Conservation (phyloP, 371 early-diverging fungal genomes). For the Circinella umbellata region DNA sequence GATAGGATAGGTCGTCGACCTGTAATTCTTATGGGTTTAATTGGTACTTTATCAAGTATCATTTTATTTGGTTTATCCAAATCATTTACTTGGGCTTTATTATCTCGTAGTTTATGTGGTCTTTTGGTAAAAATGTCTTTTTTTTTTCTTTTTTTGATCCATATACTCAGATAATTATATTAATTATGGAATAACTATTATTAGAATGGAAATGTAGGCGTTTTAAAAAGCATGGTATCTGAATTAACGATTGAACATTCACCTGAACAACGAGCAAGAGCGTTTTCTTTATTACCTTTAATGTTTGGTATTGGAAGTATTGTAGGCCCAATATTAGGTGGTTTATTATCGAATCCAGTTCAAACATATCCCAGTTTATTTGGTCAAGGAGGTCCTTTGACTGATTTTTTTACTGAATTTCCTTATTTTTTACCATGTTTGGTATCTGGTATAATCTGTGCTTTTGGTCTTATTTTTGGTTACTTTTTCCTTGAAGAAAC, state of each 20-base stretch:
- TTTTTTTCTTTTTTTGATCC: too few species aligned
- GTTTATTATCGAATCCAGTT: constrained; percentile 79
- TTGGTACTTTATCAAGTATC: constrained; percentile 73
- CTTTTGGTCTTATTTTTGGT: constrained; percentile 70
- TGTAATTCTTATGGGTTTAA: constrained; percentile 80
- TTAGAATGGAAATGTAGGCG: constrained; percentile 78
- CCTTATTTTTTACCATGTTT: constrained; percentile 91
- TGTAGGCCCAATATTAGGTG: constrained; percentile 60
- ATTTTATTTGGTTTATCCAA: constrained; percentile 78
- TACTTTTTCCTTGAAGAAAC: constrained; percentile 82
- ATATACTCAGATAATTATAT: too few species aligned
- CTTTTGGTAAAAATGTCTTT: constrained; percentile 48
- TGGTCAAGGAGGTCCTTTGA: constrained; percentile 50
- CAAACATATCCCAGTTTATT: constrained; percentile 70
- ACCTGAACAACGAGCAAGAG: constrained; percentile 43
- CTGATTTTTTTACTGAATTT: constrained; percentile 64
- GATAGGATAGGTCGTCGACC: constrained; percentile 78
- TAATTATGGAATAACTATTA: too few species aligned
- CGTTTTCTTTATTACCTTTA: constrained; percentile 62
- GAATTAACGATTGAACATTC: constrained; percentile 73
- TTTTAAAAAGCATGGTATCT: constrained; percentile 82
- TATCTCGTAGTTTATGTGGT: constrained; percentile 74
- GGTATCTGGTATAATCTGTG: constrained; percentile 65
- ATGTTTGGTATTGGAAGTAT: constrained; percentile 62
- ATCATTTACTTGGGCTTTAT: constrained; percentile 70